These are phyloP conservation scores for Xylariaceae sp. DNA, from an alignment of 2,329 filamentous ascomycete genomes.

Conservation along the genomic window DNA sequence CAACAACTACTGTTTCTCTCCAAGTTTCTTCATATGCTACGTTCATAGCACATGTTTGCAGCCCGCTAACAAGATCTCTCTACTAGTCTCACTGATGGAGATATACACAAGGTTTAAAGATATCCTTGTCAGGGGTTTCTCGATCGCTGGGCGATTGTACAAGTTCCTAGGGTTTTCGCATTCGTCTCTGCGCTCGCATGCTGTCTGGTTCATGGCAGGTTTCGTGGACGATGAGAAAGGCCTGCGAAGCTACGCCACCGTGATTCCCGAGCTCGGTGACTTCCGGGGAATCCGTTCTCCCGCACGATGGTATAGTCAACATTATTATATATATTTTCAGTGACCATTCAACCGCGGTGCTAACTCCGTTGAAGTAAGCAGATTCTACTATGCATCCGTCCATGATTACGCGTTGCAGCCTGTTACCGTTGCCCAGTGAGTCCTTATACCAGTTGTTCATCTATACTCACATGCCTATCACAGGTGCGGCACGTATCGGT, in stretches of 20 bases:
- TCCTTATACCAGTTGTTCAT: too few relatives aligned
- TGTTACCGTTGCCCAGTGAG: too few relatives aligned
- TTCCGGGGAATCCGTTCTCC: constrained; percentile 48
- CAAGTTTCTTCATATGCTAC: not conserved
- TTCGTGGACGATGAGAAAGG: constrained; percentile 37
- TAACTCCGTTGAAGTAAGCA: constrained; percentile 14
- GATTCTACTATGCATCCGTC: not conserved
- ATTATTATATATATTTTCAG: not conserved
- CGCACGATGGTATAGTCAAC: constrained; percentile 39
- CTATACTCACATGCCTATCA: not conserved
- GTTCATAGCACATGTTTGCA: not conserved
- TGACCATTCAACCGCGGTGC: not conserved
- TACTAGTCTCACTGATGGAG: constrained; percentile 38
- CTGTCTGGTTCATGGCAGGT: constrained; percentile 57
- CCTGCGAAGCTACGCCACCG: constrained; percentile 36
- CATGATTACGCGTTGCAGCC: not conserved
- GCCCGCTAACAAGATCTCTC: not conserved
- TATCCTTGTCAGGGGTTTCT: constrained; percentile 54
- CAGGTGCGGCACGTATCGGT: constrained; percentile 51
- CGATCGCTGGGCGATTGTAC: constrained; percentile 58
- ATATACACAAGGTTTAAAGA: constrained; percentile 57
- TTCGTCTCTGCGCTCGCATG: constrained; percentile 67
- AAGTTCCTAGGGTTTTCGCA: constrained; percentile 73
- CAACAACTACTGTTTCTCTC: not conserved
- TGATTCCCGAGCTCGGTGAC: constrained; percentile 46